Evolutionary conservation across 345 rosid genomes (phyloP).

Genomic region (Orychophragmus violaceus): DNA sequence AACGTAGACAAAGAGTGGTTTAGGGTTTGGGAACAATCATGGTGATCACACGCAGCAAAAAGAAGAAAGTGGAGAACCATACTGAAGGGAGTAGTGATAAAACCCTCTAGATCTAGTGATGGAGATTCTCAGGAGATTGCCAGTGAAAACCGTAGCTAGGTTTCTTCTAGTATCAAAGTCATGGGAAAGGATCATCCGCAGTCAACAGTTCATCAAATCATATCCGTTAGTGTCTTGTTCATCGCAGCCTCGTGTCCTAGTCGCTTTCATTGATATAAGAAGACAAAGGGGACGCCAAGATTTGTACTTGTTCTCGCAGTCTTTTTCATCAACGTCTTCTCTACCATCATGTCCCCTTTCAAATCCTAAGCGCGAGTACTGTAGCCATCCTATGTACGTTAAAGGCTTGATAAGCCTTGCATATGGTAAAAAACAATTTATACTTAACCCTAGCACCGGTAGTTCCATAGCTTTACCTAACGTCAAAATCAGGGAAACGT

Average conservation of each 20-base stretch:
- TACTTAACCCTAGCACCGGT: not conserved
- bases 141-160: not conserved
- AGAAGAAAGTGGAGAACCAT: not conserved
- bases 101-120: not conserved
- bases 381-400: not conserved
- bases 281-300: not conserved
- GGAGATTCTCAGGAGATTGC: not conserved
- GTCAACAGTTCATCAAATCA: not conserved
- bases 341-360: not conserved
- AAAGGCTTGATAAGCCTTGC: not conserved
- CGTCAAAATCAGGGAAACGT: not conserved
- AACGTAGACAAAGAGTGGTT: no score
- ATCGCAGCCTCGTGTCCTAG: not conserved
- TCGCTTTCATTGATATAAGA: not conserved
- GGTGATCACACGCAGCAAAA: not conserved
- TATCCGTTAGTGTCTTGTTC: not conserved
- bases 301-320: not conserved
- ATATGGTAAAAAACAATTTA: not conserved
- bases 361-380: not conserved
- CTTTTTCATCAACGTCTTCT: not conserved
- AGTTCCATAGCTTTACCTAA: not conserved
- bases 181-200: not conserved
- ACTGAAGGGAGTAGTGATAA: no score
- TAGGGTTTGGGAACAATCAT: no score
- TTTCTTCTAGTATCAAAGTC: constrained; percentile 5